Evolutionary conservation across 768 basidiomycete species (phyloP).

Genomic region (Tulasnella sp.): DNA sequence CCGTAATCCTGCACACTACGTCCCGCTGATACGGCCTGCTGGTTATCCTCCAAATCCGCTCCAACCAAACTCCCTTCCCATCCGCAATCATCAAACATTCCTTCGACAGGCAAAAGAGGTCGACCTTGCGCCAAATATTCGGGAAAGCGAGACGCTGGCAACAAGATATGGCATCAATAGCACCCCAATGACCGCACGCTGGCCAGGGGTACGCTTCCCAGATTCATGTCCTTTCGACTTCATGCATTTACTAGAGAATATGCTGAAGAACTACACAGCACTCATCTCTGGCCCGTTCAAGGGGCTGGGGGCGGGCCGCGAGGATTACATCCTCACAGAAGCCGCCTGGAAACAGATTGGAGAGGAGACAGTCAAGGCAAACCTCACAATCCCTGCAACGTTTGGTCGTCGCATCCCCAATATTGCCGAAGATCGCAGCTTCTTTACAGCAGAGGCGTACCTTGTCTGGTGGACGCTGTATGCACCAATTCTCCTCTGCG

Average conservation of each 20-base stretch:
- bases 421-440: conserved; percentile 23
- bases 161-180: conserved; percentile 29
- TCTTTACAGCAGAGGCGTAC: conserved; percentile 31
- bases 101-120: not conserved
- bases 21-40: conserved; percentile 19
- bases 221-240: conserved; percentile 36
- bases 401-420: conserved; percentile 29
- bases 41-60: not conserved
- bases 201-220: conserved; percentile 28
- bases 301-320: conserved; percentile 26
- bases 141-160: conserved; percentile 20
- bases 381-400: conserved; percentile 29
- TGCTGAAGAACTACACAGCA: conserved; percentile 30
- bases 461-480: conserved; percentile 33
- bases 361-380: conserved; percentile 25
- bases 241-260: conserved; percentile 41
- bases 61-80: not conserved
- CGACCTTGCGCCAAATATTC: conserved; percentile 13
- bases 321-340: conserved; percentile 22
- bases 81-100: not conserved
- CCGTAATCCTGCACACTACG: conserved; percentile 20
- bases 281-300: conserved; percentile 35
- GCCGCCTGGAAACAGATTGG: conserved; percentile 36
- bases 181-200: conserved; percentile 24
- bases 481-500: conserved; percentile 30